A percentile compares a stretch with the other conserved stretches of the same genome.
Conservation (phyloP, 108 stramenopile genomes). For the Conticribra weissflogii region DNA sequence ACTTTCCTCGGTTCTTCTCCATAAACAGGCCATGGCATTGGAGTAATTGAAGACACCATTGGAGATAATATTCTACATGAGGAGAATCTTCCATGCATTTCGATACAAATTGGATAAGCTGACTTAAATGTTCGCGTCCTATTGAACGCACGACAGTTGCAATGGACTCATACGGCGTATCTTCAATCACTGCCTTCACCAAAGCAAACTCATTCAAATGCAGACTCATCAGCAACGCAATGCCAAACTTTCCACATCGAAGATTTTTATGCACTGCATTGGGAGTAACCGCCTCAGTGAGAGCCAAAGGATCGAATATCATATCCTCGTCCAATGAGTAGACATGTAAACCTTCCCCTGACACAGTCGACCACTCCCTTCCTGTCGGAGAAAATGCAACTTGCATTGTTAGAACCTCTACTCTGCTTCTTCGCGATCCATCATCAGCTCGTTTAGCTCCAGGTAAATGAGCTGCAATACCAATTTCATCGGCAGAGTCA, state of each 20-base stretch:
- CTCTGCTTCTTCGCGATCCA: conserved; percentile 83
- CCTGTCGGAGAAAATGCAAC: conserved; percentile 89
- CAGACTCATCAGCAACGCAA: conserved; percentile 81
- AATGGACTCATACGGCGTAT: conserved; percentile 81
- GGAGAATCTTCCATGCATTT: conserved; percentile 84
- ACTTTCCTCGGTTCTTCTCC: conserved; percentile 77
- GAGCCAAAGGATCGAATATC: conserved; percentile 90
- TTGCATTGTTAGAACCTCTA: conserved; percentile 84
- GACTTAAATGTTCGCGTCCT: conserved; percentile 72
- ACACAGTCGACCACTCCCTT: conserved; percentile 88
- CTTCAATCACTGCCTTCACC: conserved; percentile 77
- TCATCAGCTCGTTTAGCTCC: conserved; percentile 89
- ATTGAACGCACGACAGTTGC: conserved; percentile 72
- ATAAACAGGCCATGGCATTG: conserved; percentile 80
- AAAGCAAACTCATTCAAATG: conserved; percentile 86
- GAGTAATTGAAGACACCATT: conserved; percentile 81
- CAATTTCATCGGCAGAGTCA: conserved; percentile 79
- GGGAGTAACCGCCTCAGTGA: conserved; percentile 87
- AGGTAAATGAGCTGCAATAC: conserved; percentile 65
- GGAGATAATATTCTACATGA: conserved; percentile 88
- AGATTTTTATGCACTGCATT: conserved; percentile 75
- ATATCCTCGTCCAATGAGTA: conserved; percentile 93
- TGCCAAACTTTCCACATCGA: conserved; percentile 59
- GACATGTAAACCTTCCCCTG: conserved; percentile 88
- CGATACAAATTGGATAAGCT: conserved; percentile 75